Conservation (phyloP, 139 green algal genomes). For the Trebouxia sp. region DNA sequence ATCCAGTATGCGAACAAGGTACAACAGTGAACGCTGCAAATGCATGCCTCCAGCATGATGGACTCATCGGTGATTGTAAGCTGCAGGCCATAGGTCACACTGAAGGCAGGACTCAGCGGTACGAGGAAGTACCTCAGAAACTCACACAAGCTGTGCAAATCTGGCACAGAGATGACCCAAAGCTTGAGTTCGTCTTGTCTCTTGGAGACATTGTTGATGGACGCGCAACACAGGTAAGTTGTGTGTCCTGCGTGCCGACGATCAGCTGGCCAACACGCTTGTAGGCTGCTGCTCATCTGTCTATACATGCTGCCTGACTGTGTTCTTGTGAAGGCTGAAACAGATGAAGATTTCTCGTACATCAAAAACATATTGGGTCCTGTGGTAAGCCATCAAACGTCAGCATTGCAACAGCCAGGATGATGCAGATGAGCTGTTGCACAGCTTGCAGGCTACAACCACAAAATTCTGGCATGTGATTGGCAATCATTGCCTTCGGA, state of each 20-base stretch:
- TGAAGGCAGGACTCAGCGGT: constrained; percentile 64
- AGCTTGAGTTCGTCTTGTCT: constrained; percentile 50
- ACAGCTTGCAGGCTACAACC: background rate
- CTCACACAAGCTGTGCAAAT: constrained; percentile 52
- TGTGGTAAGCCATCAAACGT: background rate
- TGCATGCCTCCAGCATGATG: too few relatives aligned
- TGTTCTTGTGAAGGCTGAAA: background rate
- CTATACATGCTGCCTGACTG: background rate
- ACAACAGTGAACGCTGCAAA: too few relatives aligned
- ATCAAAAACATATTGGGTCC: background rate
- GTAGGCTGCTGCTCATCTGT: constrained; percentile 36
- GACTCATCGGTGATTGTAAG: too few relatives aligned
- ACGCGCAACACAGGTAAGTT: background rate
- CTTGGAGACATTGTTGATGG: constrained; percentile 78
- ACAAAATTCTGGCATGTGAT: constrained; percentile 57
- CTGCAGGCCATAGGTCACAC: constrained; percentile 47
- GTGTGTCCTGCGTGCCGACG: background rate
- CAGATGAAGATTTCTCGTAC: background rate
- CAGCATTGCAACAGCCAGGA: background rate
- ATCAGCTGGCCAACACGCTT: constrained; percentile 6
- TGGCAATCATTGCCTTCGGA: constrained; percentile 72
- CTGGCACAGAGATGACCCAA: constrained; percentile 21
- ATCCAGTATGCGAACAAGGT: constrained; percentile 15
- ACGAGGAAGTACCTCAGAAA: constrained; percentile 61
- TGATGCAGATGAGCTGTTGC: background rate